Conservation (phyloP, 2,329 filamentous ascomycete genomes). For the Stylonectria norvegica region DNA sequence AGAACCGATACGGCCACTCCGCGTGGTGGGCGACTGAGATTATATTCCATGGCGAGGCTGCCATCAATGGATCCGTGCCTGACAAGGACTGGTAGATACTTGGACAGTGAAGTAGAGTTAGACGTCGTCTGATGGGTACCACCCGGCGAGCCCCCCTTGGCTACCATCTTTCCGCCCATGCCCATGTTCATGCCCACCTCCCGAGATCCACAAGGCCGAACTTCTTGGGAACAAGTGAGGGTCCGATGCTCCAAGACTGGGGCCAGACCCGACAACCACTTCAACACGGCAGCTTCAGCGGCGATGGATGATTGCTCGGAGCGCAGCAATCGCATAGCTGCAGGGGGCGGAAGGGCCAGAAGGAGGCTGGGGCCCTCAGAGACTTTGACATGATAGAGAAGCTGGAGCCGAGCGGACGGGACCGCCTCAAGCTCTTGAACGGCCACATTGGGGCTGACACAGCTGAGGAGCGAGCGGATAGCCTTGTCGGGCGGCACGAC, state of each 20-base stretch:
- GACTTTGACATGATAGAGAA: constrained; percentile 41
- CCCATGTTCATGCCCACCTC: background rate
- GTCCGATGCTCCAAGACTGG: too few species aligned
- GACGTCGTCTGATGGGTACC: too few species aligned
- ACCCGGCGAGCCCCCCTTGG: background rate
- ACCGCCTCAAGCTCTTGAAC: constrained; percentile 28
- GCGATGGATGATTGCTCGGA: constrained; percentile 43
- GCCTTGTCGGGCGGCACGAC: constrained; percentile 20
- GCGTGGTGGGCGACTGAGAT: constrained; percentile 37
- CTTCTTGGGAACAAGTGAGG: constrained; percentile 2
- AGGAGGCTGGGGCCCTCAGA: constrained; percentile 40
- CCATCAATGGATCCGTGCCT: constrained; percentile 32
- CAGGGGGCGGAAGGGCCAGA: constrained; percentile 42
- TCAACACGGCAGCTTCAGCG: constrained; percentile 44
- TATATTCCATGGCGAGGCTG: constrained; percentile 38
- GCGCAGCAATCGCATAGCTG: constrained; percentile 44
- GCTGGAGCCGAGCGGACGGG: constrained; percentile 37
- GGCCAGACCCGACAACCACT: constrained; percentile 39
- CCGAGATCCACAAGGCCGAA: background rate
- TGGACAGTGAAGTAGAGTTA: constrained; percentile 21
- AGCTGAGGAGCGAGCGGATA: constrained; percentile 24
- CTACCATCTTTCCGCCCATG: constrained; percentile 4
- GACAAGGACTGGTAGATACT: constrained; percentile 40
- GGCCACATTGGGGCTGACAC: constrained; percentile 22
- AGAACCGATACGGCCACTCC: constrained; percentile 40